Base-by-base conservation (phyloP, 1,139 yeast species). In the Sugiyamaella xylanicola region DNA sequence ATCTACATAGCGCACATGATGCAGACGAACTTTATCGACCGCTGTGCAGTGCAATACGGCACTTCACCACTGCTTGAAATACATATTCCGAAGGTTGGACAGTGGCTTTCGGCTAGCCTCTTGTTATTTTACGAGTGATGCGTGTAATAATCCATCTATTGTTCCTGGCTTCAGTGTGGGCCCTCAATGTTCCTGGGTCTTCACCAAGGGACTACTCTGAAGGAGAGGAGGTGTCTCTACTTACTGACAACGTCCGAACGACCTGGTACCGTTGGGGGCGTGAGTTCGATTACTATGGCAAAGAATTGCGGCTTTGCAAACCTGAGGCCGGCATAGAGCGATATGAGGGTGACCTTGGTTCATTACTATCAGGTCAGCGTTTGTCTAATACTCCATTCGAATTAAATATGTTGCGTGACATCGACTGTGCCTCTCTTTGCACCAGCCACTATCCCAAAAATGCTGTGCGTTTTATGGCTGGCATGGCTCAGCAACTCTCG, bases 341-440 rank as follows among this genome's bases (percentile, higher is more conserved):
- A 63, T 96, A 89, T 70, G 83, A 89, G 64, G 98, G 92, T 72
- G 86, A 95, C 9, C 78, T 93, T 53, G 99, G 99, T 7, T 86
- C 97, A 1, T 86, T 93, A 61, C 79, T 93, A 56, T 91, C 93
- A 72, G 99, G 99, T 59, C 99, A 93, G 72, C 81, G 99, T 68
- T 90, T 93, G 61, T 91, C 87, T 77, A 86, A 89, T 68, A 90
- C 97, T 7, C 97, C 98, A 1, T 90, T 88, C 66, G 81, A 86
- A 55, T 75, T 93, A 62, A 77, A 81, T 48, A 88, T 93, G 95
- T 77, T 87, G 63, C 80, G 87, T 69, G 80, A 86, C 59, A 80
- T 80, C 63, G 69, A 77, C 11, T 93, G 99, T 77, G 77, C 77
- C 56, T 65, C 70, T 22, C 74, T 91, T 52, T 93, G 99, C 73